Evolutionary conservation across 2,329 filamentous ascomycete species (phyloP), one percentile per base, ranked within the genome.

Genomic region (Penicillium sp.): DNA sequence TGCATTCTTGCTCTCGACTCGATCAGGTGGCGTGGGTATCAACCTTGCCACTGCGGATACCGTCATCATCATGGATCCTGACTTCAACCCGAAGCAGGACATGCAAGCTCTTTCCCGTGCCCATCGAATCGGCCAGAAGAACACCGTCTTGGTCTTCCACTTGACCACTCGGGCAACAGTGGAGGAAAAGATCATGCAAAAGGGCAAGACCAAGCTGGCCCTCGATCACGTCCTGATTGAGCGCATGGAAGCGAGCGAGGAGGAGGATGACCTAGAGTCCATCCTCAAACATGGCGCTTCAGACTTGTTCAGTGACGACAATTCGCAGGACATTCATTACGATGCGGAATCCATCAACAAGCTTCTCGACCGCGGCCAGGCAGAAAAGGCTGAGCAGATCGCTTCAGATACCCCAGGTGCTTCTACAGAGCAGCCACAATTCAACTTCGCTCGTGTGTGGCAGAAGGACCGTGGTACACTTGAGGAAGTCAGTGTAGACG

Each of bases 51-150:
- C 93, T 8, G 95, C 95, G 2, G 95, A 99, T 73, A 99, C 95
- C 0, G 96, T 99, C 64, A 97, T 99, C 67, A 97, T 99, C 67
- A 88, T 98, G 68, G 93, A 99, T 70, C 92, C 92, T 0, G 95
- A 99, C 73, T 98, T 96, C 82, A 99, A 99, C 65, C 95, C 95
- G 0, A 95, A 99, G 73, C 95, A 99, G 77, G 96, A 99, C 72
- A 91, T 99, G 44, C 95, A 99, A 76, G 95, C 95, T 0, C 84
- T 99, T 33, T 96, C 94, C 33, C 89, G 96, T 67, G 95, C 94
- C 19, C 95, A 99, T 77, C 90, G 95, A 28, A 98, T 99, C 65
- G 96, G 96, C 0, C 96, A 99, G 78, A 92, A 93, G 77, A 93
- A 95, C 68, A 97, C 96, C 70, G 95, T 99, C 0, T 84, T 99